These are phyloP conservation scores for Clathrus columnatus DNA, from an alignment of 768 basidiomycete species.

Conservation along the genomic window DNA sequence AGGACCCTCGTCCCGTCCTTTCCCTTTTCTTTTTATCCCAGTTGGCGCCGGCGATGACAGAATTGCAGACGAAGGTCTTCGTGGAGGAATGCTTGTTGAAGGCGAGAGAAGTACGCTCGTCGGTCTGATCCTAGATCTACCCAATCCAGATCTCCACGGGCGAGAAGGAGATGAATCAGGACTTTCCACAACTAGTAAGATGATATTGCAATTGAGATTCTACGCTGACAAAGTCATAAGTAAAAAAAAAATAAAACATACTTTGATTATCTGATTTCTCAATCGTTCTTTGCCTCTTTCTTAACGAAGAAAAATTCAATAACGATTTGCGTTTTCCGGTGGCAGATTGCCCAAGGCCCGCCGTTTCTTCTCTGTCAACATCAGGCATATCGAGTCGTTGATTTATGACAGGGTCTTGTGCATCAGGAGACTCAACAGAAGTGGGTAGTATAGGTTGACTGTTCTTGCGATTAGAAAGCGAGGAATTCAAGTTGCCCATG, in stretches of 20 bases:
- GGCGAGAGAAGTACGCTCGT: background rate
- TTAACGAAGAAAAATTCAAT: slow-evolving; percentile 3
- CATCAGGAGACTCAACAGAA: background rate
- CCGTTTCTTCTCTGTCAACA: background rate
- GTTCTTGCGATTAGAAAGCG: background rate
- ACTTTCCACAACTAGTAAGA: background rate
- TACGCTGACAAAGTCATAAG: background rate
- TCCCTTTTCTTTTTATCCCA: slow-evolving; percentile 24
- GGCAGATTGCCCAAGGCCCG: background rate
- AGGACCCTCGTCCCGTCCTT: slow-evolving; percentile 18
- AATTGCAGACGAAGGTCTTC: background rate
- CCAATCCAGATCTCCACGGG: slow-evolving; percentile 2
- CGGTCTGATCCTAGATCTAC: background rate
- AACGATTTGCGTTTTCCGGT: background rate
- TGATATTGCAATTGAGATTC: background rate
- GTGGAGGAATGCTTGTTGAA: background rate
- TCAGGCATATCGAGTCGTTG: background rate
- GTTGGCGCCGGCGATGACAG: slow-evolving; percentile 19
- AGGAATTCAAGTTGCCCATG: slow-evolving; percentile 3
- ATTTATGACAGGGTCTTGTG: background rate
- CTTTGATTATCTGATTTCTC: background rate
- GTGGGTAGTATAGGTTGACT: background rate
- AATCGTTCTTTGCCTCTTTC: background rate
- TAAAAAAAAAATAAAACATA: background rate
- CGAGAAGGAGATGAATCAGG: background rate